phyloP scores from a whole-genome alignment of 169 alveolate genomes.

The Cryptosporidium baileyi region DNA sequence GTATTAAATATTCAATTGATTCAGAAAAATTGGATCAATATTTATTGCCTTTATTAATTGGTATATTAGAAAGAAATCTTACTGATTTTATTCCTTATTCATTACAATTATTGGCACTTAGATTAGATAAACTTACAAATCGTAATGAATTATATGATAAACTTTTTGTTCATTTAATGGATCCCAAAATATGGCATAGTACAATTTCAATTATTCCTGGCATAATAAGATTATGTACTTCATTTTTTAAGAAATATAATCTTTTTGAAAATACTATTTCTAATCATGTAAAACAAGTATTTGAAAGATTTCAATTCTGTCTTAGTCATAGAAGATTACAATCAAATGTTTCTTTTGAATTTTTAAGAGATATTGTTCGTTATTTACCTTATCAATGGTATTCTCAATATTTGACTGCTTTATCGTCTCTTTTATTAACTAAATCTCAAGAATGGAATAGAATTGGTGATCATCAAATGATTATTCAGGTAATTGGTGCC shows the following conservation, averaged over 20 bases:
- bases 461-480: conserved; percentile 17
- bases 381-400: conserved; percentile 79
- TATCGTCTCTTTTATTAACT: conserved; percentile 79
- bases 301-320: conserved; percentile 82
- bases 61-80: conserved; percentile 78
- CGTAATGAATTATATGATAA: conserved; percentile 31
- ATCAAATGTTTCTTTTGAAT: conserved; percentile 77
- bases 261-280: conserved; percentile 77
- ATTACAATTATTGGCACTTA: conserved; percentile 39
- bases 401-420: conserved; percentile 76
- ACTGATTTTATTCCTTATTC: conserved; percentile 84
- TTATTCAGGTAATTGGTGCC: conserved; percentile 41
- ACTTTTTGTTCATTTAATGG: conserved; percentile 39
- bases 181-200: conserved; percentile 55
- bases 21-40: conserved; percentile 18
- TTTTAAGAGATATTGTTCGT: conserved; percentile 77
- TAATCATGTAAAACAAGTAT: conserved; percentile 78
- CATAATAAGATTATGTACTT: conserved; percentile 77
- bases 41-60: conserved; percentile 70
- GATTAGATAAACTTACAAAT: conserved; percentile 18
- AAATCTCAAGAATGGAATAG: conserved; percentile 67
- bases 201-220: conserved; percentile 77
- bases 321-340: conserved; percentile 81
- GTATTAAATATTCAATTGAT: conserved; percentile 34
- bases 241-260: conserved; percentile 78